These are phyloP conservation scores for Ustilago loliicola DNA, from an alignment of 1,284 basidiomycete genomes.

Conservation along the genomic window DNA sequence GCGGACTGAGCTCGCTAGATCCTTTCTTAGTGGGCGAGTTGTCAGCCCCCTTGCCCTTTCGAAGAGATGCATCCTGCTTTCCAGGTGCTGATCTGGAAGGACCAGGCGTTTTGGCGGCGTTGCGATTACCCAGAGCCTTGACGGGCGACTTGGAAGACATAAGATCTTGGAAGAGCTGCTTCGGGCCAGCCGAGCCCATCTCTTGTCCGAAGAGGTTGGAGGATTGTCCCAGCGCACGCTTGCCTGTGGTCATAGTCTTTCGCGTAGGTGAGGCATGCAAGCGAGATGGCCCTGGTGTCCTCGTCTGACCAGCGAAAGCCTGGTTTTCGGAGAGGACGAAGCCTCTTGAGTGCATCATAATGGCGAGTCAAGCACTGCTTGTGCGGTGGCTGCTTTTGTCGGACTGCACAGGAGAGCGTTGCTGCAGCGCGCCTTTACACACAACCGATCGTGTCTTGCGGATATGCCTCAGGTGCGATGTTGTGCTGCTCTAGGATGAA, in stretches of 20 bases:
- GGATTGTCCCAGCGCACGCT: slow-evolving; percentile 29
- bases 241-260: slow-evolving; percentile 51
- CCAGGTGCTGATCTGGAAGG: slow-evolving; percentile 19
- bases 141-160: slow-evolving; percentile 39
- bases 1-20: slow-evolving; percentile 32
- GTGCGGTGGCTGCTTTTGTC: too few relatives aligned
- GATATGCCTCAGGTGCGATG: too few relatives aligned
- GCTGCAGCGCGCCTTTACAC: too few relatives aligned
- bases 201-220: slow-evolving; percentile 40
- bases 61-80: slow-evolving; percentile 23
- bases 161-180: slow-evolving; percentile 51
- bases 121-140: slow-evolving; percentile 43
- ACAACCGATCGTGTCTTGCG: too few relatives aligned
- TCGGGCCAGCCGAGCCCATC: slow-evolving; percentile 18
- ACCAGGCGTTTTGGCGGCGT: slow-evolving; percentile 41
- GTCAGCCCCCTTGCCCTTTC: slow-evolving; percentile 25
- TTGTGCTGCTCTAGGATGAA: not conserved
- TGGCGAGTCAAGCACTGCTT: not conserved
- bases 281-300: slow-evolving; percentile 48
- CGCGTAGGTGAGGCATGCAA: slow-evolving; percentile 39
- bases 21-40: slow-evolving; percentile 35
- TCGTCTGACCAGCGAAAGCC: slow-evolving; percentile 40
- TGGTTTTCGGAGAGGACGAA: slow-evolving; percentile 54
- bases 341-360: slow-evolving; percentile 51
- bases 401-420: too few relatives aligned